A percentile compares a stretch with the other conserved stretches of the same genome.
These are phyloP conservation scores for Tagetes erecta DNA, from an alignment of 129 eudicot genomes.

Conservation along the genomic window DNA sequence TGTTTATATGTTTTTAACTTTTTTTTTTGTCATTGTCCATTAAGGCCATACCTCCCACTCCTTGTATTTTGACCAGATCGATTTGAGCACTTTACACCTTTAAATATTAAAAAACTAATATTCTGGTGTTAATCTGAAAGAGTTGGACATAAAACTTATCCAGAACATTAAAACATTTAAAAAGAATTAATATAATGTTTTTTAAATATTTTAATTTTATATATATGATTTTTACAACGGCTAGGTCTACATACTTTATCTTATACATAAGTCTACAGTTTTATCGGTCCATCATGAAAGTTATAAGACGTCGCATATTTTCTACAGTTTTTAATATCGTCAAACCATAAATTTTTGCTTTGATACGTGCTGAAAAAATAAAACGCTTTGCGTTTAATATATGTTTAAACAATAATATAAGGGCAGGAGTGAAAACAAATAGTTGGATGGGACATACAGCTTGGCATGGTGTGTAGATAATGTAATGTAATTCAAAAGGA, in stretches of 20 bases:
- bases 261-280: too few relatives aligned
- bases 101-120: background rate
- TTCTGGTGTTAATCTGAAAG: background rate
- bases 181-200: background rate
- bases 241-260: too few relatives aligned
- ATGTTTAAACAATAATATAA: background rate
- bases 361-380: background rate
- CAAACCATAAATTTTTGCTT: background rate
- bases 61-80: background rate
- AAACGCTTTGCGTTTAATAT: background rate
- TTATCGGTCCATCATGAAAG: too few relatives aligned
- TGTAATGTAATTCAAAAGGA: background rate
- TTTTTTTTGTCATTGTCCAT: background rate
- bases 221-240: too few relatives aligned
- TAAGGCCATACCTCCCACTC: constrained; percentile 4
- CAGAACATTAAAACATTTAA: background rate
- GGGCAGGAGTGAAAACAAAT: constrained; percentile 1
- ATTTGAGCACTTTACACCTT: constrained; percentile 18
- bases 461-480: constrained; percentile 15
- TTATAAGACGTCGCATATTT: too few relatives aligned
- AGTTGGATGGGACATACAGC: constrained; percentile 21
- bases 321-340: too few relatives aligned
- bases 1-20: background rate
- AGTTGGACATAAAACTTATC: background rate
- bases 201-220: too few relatives aligned